Base-by-base conservation (phyloP, 2,329 filamentous ascomycete species). In the Geosmithia morbida region DNA sequence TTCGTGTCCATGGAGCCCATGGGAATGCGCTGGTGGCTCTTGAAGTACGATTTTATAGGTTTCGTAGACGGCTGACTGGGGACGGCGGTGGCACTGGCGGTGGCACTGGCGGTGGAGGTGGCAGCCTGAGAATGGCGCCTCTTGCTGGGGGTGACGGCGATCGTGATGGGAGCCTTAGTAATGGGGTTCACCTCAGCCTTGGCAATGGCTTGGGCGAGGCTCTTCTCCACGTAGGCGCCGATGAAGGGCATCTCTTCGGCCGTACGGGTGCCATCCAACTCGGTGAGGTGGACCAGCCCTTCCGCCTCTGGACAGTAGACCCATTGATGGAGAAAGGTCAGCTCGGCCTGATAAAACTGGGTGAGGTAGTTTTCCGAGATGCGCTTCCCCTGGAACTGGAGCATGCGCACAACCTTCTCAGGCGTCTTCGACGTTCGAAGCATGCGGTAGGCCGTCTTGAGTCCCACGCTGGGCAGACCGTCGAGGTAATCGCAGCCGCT, bases 401-500 rank as follows among this genome's bases (percentile, higher is more conserved):
- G 68, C 68, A 87, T 85, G 46, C 81, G 81, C 48, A 98, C 68
- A 17, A 94, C 75, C 49, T 81, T 83, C 46, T 97, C 90, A 6
- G 92, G 77, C 1, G 79, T 86, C 62, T 90, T 95, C 67, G 95
- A 79, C 62, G 94, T 95, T 50, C 90, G 81, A 50, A 98, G 75
- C 68, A 92, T 78, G 43, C 88, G 81, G 63, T 98, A 85, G 1
- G 92, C 90, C 6, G 89, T 97, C 70, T 96, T 97, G 48, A 98
- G 64, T 0, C 92, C 92, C 64, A 98, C 79, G 46, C 84, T 84
- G 48, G 79, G 82, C 51, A 98, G 85, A 49, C 84, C 85, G 2
- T 82, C 71, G n/a, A 97, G 74, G 61, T 98, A 98, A 61, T 98
- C 92, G 60, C 92, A 98, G 7, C 92, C 92, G 59, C 88, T 95